These are phyloP conservation scores for Leccinum angustisporum DNA, from an alignment of 1,284 basidiomycete species.

Conservation along the genomic window DNA sequence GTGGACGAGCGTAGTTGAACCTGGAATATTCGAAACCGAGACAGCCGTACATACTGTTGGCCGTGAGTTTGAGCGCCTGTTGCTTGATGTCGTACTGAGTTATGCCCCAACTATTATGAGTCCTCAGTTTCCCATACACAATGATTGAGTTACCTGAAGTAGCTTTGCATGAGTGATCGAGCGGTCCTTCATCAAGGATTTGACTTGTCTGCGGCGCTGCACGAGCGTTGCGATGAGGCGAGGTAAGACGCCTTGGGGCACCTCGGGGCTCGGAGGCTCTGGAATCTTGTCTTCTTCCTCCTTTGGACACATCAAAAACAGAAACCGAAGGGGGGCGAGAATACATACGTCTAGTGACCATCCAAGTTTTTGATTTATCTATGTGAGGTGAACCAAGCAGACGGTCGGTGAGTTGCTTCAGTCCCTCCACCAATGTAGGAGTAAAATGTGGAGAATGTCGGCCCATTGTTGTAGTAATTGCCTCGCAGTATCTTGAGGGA, in stretches of 20 bases:
- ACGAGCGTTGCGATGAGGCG: slow-evolving; percentile 96
- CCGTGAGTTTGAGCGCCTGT: slow-evolving; percentile 95
- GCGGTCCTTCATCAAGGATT: slow-evolving; percentile 93
- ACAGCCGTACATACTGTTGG: slow-evolving; percentile 99
- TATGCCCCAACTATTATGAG: slow-evolving; percentile 10
- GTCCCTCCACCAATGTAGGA: slow-evolving; percentile 66
- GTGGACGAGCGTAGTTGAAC: slow-evolving; percentile 95
- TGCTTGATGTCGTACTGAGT: slow-evolving; percentile 93
- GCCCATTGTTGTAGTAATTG: slow-evolving; percentile 71
- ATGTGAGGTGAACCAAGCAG: slow-evolving; percentile 74
- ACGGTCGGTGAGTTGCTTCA: slow-evolving; percentile 82
- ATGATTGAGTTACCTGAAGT: slow-evolving; percentile 66
- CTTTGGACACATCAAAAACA: slow-evolving; percentile 38
- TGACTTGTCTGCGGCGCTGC: slow-evolving; percentile 86
- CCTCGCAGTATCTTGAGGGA: slow-evolving; percentile 85
- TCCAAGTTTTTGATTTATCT: slow-evolving; percentile 79
- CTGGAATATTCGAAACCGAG: slow-evolving; percentile 96
- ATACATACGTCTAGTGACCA: slow-evolving; percentile 61
- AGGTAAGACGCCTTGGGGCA: slow-evolving; percentile 87
- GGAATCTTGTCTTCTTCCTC: slow-evolving; percentile 85
- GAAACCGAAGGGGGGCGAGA: slow-evolving; percentile 16
- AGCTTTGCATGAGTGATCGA: slow-evolving; percentile 73
- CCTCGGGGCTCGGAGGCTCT: slow-evolving; percentile 76
- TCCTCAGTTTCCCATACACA: background rate
- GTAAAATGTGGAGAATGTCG: slow-evolving; percentile 73